Evolutionary conservation across 257 asterid genomes (phyloP).

Genomic region (Solanum paucissectum): DNA sequence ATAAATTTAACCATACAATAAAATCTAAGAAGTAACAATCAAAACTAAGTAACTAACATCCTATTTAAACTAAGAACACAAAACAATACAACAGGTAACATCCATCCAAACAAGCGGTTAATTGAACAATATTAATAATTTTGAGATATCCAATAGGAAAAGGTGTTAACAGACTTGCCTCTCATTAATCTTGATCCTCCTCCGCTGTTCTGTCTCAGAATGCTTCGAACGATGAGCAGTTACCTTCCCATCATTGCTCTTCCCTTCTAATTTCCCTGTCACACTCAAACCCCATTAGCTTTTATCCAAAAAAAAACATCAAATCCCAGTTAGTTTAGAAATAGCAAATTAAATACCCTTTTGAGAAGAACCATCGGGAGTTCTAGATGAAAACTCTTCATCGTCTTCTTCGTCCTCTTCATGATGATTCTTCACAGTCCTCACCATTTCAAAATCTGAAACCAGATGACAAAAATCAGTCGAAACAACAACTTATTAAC

Average conservation of each 20-base stretch:
- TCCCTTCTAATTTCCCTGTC: slow-evolving; percentile 37
- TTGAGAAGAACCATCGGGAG: slow-evolving; percentile 39
- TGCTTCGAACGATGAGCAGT: slow-evolving; percentile 57
- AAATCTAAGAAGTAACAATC: too few relatives aligned
- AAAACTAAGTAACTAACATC: neutral
- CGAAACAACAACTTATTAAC: neutral
- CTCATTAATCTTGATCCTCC: slow-evolving; percentile 84
- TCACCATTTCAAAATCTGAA: slow-evolving; percentile 23
- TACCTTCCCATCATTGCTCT: slow-evolving; percentile 39
- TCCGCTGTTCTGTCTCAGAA: slow-evolving; percentile 78
- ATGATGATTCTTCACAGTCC: slow-evolving; percentile 25
- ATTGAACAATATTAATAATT: neutral
- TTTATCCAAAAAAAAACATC: neutral
- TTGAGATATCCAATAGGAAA: neutral
- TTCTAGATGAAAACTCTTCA: slow-evolving; percentile 15
- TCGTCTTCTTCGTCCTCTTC: slow-evolving; percentile 37
- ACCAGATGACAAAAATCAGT: neutral
- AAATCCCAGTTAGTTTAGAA: neutral
- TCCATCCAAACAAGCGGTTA: neutral
- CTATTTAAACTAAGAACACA: neutral
- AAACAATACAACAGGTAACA: neutral
- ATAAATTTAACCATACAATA: neutral
- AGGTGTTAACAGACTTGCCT: slow-evolving; percentile 24
- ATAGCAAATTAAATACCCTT: slow-evolving; percentile 16
- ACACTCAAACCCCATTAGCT: neutral